A percentile compares a stretch with the other conserved stretches of the same genome.
Conservation (phyloP, 192 early-diverging fungal species). For the Podila clonocystis region DNA sequence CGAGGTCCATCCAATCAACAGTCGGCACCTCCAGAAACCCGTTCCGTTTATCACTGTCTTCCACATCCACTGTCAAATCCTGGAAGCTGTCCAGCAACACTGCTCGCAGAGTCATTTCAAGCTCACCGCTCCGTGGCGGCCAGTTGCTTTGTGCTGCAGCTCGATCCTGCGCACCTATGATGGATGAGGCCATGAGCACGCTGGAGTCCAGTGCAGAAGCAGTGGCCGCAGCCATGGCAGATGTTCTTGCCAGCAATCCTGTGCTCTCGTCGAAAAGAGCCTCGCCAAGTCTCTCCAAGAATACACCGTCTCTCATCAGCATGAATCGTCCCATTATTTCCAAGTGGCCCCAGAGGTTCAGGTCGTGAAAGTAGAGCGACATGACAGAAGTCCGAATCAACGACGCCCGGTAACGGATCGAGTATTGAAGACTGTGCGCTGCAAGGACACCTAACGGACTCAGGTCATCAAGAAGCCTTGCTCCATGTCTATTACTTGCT, state of each 20-base stretch:
- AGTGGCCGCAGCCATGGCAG: conserved; percentile 28
- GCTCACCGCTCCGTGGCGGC: conserved; percentile 51
- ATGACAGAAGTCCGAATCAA: conserved; percentile 57
- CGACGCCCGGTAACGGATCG: conserved; percentile 34
- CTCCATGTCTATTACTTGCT: not conserved
- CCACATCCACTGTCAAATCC: not conserved
- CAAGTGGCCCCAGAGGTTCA: conserved; percentile 55
- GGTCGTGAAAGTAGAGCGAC: conserved; percentile 56
- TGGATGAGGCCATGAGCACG: not conserved
- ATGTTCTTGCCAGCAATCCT: conserved; percentile 24
- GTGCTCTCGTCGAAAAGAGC: conserved; percentile 54
- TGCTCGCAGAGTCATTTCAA: conserved; percentile 47
- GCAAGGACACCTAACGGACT: conserved; percentile 45
- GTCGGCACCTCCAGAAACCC: not conserved
- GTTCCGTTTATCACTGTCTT: not conserved
- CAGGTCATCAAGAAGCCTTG: conserved; percentile 11
- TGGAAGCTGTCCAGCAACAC: conserved; percentile 51
- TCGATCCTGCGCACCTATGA: too few relatives aligned
- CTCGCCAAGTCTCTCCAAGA: conserved; percentile 46
- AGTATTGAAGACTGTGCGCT: conserved; percentile 25
- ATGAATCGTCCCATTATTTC: conserved; percentile 52
- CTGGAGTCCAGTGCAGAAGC: conserved; percentile 1
- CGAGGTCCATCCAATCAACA: conserved; percentile 13
- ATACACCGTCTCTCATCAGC: conserved; percentile 53
- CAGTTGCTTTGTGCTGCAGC: conserved; percentile 7